Evolutionary conservation across 352 stramenopile genomes (phyloP).

Genomic region (Elongisporangium senticosum): DNA sequence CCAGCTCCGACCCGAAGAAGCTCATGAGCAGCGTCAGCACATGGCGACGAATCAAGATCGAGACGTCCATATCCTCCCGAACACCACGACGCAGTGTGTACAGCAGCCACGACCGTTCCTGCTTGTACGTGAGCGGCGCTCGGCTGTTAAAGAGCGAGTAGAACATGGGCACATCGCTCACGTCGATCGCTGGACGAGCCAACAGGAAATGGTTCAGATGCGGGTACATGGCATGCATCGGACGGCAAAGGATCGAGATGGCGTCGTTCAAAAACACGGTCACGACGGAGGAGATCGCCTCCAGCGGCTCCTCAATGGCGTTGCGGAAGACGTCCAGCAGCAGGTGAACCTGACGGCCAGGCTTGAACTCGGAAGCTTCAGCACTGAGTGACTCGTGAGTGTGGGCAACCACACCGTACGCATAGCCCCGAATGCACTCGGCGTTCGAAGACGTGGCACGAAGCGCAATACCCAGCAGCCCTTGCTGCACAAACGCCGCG

Average conservation of each 20-base stretch:
- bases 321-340: slow-evolving; percentile 77
- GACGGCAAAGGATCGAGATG: slow-evolving; percentile 58
- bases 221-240: slow-evolving; percentile 66
- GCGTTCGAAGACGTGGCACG: slow-evolving; percentile 64
- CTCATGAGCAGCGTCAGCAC: slow-evolving; percentile 78
- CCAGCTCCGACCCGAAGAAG: slow-evolving; percentile 71
- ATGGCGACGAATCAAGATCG: slow-evolving; percentile 67
- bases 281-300: slow-evolving; percentile 64
- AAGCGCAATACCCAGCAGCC: slow-evolving; percentile 60
- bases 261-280: slow-evolving; percentile 82
- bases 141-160: slow-evolving; percentile 85
- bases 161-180: slow-evolving; percentile 85
- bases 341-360: slow-evolving; percentile 69
- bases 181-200: slow-evolving; percentile 66
- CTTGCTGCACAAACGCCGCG: slow-evolving; percentile 55
- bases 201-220: slow-evolving; percentile 84
- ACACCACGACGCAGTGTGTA: slow-evolving; percentile 69
- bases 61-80: slow-evolving; percentile 55
- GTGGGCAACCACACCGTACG: slow-evolving; percentile 71
- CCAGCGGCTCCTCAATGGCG: slow-evolving; percentile 40
- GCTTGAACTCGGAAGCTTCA: slow-evolving; percentile 60
- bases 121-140: slow-evolving; percentile 59
- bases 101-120: slow-evolving; percentile 82
- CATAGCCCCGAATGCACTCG: slow-evolving; percentile 49
- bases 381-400: slow-evolving; percentile 65